Base-by-base conservation (phyloP, 257 asterid genomes). In the Solanum dulcamara region DNA sequence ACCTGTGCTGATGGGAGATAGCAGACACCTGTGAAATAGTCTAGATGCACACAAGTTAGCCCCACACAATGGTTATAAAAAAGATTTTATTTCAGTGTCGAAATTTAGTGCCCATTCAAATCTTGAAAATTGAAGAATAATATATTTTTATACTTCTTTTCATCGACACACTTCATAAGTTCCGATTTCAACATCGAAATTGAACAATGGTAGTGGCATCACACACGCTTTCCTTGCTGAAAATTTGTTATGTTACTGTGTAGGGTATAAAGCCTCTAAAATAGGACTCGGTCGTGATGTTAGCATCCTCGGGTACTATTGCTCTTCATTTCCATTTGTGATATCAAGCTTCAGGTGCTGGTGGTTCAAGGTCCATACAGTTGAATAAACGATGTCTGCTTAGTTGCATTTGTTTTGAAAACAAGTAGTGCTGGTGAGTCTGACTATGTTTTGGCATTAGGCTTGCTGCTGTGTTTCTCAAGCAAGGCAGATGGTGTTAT, bases 191-290 rank as follows among this genome's bases (percentile, higher is more conserved):
- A 15, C n/a, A 17, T 28, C 18, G 26, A 46, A 70, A 46, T 46
- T 2, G 83, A 46, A 77, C 14, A 75, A 46, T 28, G 81, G 80
- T 72, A 72, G 81, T 35, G 28, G 48, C 79, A 20, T 70, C 44
- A 40, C 30, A 40, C 30, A 5, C 7, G 28, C 4, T 62, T 37
- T 13, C 35, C 5, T 7, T 1, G 32, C 33, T 53, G 40, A 32
- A 32, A 13, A 17, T 5, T 7, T 57, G 66, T 55, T 53, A 44
- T 44, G 18, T 40, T 55, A 57, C 35, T 79, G 30, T 64, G 70
- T 53, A 85, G 87, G 85, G 85, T 64, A 85, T 85, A 53, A 85
- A 85, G 81, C 87, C 87, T 80, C 85, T 85, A 13, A 85, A 85
- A 38, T 85, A 85, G 74, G 35, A 38, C 59, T 83, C 10, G 0